Evolutionary conservation across 1,139 yeast species (phyloP).

Genomic region (Diutina mesorugosa): DNA sequence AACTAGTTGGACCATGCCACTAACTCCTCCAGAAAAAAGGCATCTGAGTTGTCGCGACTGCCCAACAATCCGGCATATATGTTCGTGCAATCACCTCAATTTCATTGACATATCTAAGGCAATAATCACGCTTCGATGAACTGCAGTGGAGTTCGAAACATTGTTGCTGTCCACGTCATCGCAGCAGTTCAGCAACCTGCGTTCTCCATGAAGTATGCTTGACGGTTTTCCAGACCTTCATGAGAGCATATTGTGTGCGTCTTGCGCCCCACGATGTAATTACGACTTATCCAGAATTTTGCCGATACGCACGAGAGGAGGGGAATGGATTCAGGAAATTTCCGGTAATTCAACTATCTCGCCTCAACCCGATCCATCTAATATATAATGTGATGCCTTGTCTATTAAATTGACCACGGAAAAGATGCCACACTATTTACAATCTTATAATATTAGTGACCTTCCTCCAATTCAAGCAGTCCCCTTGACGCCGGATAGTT

Average conservation of each 20-base stretch:
- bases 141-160: no score
- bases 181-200: no score
- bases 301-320: neutral
- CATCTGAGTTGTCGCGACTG: neutral
- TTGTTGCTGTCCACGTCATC: no score
- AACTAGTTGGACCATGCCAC: neutral
- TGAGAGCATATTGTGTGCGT: no score
- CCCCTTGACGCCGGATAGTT: constrained; percentile 28
- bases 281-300: no score
- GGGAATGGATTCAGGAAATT: neutral
- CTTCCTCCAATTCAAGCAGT: constrained; percentile 14
- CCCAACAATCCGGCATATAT: neutral
- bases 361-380: neutral
- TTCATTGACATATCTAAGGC: no score
- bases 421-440: neutral
- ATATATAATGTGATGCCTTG: neutral
- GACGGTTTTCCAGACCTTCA: no score
- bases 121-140: no score
- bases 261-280: no score
- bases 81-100: no score
- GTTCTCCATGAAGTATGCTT: no score
- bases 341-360: neutral
- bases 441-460: neutral
- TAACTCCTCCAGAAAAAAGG: neutral
- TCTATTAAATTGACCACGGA: neutral